A percentile compares a stretch with the other conserved stretches of the same genome.
Evolutionary conservation across 805 yeast genomes (phyloP).

Genomic region (Pachysolen tannophilus): DNA sequence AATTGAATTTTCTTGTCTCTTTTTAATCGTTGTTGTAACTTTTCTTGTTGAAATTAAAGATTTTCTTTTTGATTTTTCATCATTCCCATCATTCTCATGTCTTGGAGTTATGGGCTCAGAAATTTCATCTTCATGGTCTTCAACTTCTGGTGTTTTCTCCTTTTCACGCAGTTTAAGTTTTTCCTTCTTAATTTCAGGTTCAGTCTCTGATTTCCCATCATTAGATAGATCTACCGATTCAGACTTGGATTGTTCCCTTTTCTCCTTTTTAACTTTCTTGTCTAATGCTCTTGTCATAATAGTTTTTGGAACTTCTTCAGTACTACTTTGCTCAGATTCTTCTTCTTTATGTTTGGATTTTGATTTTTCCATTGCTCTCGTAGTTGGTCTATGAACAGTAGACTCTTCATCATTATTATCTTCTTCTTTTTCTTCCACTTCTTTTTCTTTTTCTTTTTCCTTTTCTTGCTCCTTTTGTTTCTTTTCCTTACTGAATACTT

Average conservation of each 20-base stretch:
- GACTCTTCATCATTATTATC: slow-evolving; percentile 10
- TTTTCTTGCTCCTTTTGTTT: slow-evolving; percentile 6
- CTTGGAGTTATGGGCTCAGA: neutral
- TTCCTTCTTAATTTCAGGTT: slow-evolving; percentile 7
- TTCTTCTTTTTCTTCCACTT: slow-evolving; percentile 1
- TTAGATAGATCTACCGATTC: too few relatives aligned
- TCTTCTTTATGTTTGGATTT: slow-evolving; percentile 4
- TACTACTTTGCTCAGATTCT: neutral
- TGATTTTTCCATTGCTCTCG: slow-evolving; percentile 11
- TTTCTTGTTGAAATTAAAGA: slow-evolving; percentile 1
- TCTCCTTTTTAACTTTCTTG: too few relatives aligned
- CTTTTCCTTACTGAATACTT: slow-evolving; percentile 6
- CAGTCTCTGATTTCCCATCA: too few relatives aligned
- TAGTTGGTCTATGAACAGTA: slow-evolving; percentile 14
- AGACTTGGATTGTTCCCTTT: too few relatives aligned
- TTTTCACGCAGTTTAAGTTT: too few relatives aligned
- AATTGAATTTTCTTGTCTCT: slow-evolving; percentile 6
- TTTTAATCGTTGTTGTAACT: slow-evolving; percentile 6
- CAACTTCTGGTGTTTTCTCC: neutral
- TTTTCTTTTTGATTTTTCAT: slow-evolving; percentile 7
- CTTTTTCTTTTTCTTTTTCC: slow-evolving; percentile 5
- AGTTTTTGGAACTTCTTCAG: slow-evolving; percentile 6
- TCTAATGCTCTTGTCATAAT: too few relatives aligned
- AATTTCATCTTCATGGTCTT: neutral
- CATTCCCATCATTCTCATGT: slow-evolving; percentile 5